A percentile compares a stretch with the other conserved stretches of the same genome.
Evolutionary conservation across 768 basidiomycete genomes (phyloP).

Genomic region (Boletales sp.): DNA sequence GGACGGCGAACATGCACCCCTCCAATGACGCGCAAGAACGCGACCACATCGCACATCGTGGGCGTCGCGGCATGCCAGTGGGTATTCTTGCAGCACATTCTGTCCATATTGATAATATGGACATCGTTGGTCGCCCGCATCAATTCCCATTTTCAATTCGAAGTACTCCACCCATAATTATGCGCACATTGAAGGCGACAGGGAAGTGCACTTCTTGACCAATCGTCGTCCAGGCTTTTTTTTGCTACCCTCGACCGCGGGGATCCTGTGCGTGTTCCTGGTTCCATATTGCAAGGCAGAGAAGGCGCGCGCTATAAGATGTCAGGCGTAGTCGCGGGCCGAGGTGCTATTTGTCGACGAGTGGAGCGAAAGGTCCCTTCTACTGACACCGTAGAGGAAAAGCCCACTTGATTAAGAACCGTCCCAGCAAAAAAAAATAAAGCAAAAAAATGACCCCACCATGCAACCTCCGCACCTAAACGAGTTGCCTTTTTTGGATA

Average conservation of each 20-base stretch:
- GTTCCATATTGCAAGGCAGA: conserved; percentile 23
- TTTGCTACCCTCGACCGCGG: conserved; percentile 26
- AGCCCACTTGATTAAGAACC: conserved; percentile 3
- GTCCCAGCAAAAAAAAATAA: not conserved
- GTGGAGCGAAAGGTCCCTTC: conserved; percentile 17
- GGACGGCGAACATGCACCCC: conserved; percentile 13
- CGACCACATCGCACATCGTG: conserved; percentile 8
- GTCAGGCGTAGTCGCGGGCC: conserved; percentile 10
- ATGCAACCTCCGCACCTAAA: conserved; percentile 13
- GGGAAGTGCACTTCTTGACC: conserved; percentile 4
- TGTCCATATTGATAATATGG: conserved; percentile 14
- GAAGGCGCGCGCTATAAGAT: conserved; percentile 17
- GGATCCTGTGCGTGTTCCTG: conserved; percentile 22
- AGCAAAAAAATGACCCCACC: no score
- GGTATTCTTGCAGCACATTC: conserved; percentile 11
- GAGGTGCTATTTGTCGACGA: conserved; percentile 10
- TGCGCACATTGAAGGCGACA: conserved; percentile 13
- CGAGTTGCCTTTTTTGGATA: conserved; percentile 20
- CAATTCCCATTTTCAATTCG: conserved; percentile 30
- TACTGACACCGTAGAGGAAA: not conserved
- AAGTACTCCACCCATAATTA: conserved; percentile 18
- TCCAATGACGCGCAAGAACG: conserved; percentile 12
- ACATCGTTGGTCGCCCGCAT: conserved; percentile 13
- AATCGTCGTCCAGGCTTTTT: conserved; percentile 12
- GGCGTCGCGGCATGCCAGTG: conserved; percentile 15